Percentiles rank a stretch among this genome's conserved stretches.
Conservation (phyloP, 768 basidiomycete genomes). For the Vararia minispora region DNA sequence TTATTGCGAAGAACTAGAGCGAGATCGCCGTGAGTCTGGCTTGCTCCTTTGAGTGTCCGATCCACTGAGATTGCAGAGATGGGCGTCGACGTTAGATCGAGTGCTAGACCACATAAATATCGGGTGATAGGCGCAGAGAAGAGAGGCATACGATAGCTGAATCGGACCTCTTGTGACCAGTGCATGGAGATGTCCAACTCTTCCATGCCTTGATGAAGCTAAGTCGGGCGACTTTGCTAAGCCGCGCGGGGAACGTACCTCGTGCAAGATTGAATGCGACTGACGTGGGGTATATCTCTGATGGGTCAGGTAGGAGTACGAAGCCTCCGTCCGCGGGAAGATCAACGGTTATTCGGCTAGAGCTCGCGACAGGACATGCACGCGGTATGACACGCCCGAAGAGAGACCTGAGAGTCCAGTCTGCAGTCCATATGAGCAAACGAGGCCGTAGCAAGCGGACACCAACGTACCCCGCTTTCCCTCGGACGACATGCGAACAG, state of each 20-base stretch:
- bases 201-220: constrained; percentile 30
- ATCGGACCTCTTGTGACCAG: constrained; percentile 39
- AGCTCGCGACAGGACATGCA: constrained; percentile 59
- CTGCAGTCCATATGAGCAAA: constrained; percentile 24
- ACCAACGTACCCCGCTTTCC: constrained; percentile 41
- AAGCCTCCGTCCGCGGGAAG: constrained; percentile 33
- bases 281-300: too few relatives aligned
- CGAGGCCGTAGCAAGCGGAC: constrained; percentile 2
- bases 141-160: constrained; percentile 41
- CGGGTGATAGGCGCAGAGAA: neutral
- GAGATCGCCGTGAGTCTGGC: constrained; percentile 69
- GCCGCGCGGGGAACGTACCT: too few relatives aligned
- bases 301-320: constrained; percentile 42
- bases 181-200: constrained; percentile 47
- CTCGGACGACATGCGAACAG: constrained; percentile 43
- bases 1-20: constrained; percentile 57
- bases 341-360: constrained; percentile 41
- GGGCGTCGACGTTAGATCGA: constrained; percentile 25
- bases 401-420: constrained; percentile 62
- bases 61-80: constrained; percentile 47
- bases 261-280: too few relatives aligned
- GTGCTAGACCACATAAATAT: constrained; percentile 21
- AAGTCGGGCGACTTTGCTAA: too few relatives aligned
- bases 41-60: constrained; percentile 62
- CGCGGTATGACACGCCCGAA: constrained; percentile 57